Conservation (phyloP, 2,329 filamentous ascomycete species). For the Corinectria fuckeliana region DNA sequence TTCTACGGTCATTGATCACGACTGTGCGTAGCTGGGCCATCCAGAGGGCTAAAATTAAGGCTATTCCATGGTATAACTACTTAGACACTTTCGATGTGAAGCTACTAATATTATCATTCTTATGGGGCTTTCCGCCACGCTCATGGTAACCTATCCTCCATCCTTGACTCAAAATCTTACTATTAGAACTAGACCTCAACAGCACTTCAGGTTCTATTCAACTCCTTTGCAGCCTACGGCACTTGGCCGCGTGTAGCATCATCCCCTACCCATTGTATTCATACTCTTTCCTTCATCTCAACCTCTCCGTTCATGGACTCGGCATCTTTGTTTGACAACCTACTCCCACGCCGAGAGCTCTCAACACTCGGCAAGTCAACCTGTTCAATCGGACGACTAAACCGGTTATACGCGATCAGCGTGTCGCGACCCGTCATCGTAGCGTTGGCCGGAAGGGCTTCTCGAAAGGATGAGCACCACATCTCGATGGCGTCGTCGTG, state of each 20-base stretch:
- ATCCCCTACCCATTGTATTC: background rate
- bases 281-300: background rate
- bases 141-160: too few species aligned
- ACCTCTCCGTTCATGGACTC: background rate
- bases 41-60: too few species aligned
- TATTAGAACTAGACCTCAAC: too few species aligned
- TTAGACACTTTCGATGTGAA: too few species aligned
- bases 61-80: too few species aligned
- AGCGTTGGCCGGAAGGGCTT: constrained; percentile 8
- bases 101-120: too few species aligned
- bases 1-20: too few species aligned
- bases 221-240: background rate
- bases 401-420: constrained; percentile 17
- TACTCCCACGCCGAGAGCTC: background rate
- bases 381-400: constrained; percentile 16
- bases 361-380: constrained; percentile 1
- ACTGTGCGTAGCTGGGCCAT: too few species aligned
- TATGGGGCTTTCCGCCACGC: too few species aligned
- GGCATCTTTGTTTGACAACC: background rate
- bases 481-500: constrained; percentile 27
- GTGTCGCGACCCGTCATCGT: background rate
- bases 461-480: background rate
- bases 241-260: background rate
- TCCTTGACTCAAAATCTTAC: too few species aligned
- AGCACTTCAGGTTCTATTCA: background rate